phyloP scores from a whole-genome alignment of 2,329 filamentous ascomycete species.

The Coccinonectria pachysandricola region DNA sequence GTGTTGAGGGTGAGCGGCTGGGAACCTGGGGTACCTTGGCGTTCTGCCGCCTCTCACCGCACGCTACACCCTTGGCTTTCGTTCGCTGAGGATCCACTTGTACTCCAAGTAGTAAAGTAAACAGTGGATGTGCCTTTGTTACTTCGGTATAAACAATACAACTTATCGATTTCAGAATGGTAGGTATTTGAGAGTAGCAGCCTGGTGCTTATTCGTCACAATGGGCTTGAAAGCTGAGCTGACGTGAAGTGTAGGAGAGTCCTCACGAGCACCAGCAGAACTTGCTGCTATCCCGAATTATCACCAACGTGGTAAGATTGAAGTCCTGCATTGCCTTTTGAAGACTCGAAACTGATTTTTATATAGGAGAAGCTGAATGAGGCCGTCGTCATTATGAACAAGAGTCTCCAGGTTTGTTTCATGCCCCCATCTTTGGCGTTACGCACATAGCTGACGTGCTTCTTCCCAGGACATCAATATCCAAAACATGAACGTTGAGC shows the following conservation, averaged over 20 bases:
- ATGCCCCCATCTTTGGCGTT: not conserved
- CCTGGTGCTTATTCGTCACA: too few relatives aligned
- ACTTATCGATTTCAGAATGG: constrained; percentile 8
- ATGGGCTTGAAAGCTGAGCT: too few relatives aligned
- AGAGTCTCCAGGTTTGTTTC: constrained; percentile 61
- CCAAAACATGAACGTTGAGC: constrained; percentile 96
- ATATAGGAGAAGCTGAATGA: constrained; percentile 92
- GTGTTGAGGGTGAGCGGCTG: constrained; percentile 1
- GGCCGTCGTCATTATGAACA: constrained; percentile 85
- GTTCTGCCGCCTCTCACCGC: constrained; percentile 28
- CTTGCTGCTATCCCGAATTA: constrained; percentile 84
- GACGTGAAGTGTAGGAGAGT: constrained; percentile 83
- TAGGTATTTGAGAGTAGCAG: constrained; percentile 1
- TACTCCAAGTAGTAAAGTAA: too few relatives aligned
- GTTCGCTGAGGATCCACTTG: constrained; percentile 3
- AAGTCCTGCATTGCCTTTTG: too few relatives aligned
- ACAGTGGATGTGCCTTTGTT: constrained; percentile 11
- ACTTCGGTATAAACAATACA: too few relatives aligned
- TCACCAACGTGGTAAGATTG: constrained; percentile 91
- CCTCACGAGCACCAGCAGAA: constrained; percentile 97
- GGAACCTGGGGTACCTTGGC: too few relatives aligned
- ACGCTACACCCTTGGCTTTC: not conserved
- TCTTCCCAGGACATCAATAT: constrained; percentile 78
- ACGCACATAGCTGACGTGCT: constrained; percentile 4
- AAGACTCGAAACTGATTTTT: too few relatives aligned